Evolutionary conservation across 208 protist genomes (phyloP).

Genomic region (Wallacemonas rigidus): DNA sequence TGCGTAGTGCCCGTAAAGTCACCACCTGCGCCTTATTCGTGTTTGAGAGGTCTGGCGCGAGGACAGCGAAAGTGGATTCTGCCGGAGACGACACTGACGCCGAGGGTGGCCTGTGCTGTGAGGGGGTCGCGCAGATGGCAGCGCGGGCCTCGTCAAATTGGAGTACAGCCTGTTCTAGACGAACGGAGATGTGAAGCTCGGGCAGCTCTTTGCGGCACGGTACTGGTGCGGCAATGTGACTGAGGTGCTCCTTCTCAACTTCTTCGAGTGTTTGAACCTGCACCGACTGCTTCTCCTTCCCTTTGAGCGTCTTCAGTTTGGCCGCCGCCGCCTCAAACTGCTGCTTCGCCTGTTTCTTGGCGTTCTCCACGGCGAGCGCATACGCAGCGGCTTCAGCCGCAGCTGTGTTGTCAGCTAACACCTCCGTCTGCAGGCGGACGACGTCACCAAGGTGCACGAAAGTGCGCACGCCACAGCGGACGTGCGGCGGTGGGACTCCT

Average conservation of each 20-base stretch:
- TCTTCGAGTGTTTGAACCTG: constrained; percentile 52
- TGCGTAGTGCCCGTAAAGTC: not conserved
- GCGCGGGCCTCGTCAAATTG: constrained; percentile 14
- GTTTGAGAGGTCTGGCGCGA: not conserved
- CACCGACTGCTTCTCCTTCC: constrained; percentile 30
- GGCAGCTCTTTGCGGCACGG: constrained; percentile 16
- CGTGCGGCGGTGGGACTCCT: constrained; percentile 10
- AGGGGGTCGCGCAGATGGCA: not conserved
- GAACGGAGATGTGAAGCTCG: not conserved
- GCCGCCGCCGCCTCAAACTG: constrained; percentile 54
- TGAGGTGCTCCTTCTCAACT: constrained; percentile 47
- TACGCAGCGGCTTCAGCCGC: constrained; percentile 50
- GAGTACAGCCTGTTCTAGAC: not conserved
- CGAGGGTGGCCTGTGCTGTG: not conserved
- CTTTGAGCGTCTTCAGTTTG: constrained; percentile 21
- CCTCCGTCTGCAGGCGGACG: constrained; percentile 53
- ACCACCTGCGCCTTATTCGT: not conserved
- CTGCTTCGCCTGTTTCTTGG: constrained; percentile 46
- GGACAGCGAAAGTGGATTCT: not conserved
- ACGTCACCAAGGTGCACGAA: constrained; percentile 37
- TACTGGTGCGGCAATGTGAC: constrained; percentile 41
- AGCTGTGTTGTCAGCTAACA: constrained; percentile 61
- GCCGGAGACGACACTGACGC: not conserved
- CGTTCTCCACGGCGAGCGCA: constrained; percentile 41
- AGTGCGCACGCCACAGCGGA: constrained; percentile 47